phyloP scores from a whole-genome alignment of 2,329 filamentous ascomycete genomes.

The Ophiosphaerella herpotricha region DNA sequence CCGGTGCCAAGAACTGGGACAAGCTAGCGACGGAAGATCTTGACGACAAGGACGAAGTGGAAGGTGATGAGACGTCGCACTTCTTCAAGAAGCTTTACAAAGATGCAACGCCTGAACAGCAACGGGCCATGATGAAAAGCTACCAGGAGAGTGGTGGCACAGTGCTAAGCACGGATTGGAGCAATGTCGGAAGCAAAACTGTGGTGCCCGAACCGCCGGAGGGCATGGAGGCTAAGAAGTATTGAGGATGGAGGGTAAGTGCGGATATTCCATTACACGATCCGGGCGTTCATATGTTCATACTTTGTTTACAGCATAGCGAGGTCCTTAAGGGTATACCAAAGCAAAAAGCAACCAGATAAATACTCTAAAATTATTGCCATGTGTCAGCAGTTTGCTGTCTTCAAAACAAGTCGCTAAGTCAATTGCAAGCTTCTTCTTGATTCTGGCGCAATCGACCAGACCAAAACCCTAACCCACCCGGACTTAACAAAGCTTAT shows the following conservation, averaged over 20 bases:
- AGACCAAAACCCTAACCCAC: no score
- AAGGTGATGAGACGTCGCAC: conserved; percentile 68
- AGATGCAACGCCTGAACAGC: conserved; percentile 74
- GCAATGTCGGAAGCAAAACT: conserved; percentile 71
- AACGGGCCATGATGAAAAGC: conserved; percentile 96
- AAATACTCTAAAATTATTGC: no score
- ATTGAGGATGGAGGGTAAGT: conserved; percentile 9
- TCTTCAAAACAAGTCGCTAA: no score
- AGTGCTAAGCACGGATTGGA: conserved; percentile 88
- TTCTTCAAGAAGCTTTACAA: conserved; percentile 95
- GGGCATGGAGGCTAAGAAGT: conserved; percentile 77
- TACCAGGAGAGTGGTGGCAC: conserved; percentile 94
- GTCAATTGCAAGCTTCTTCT: no score
- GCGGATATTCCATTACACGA: neutral
- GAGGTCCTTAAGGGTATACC: no score
- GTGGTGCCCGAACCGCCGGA: conserved; percentile 77
- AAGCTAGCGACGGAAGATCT: conserved; percentile 63
- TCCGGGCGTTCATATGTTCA: neutral
- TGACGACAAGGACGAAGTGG: conserved; percentile 58
- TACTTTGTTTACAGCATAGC: neutral
- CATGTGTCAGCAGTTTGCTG: no score
- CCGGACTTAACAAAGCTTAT: no score
- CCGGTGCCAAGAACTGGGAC: conserved; percentile 91
- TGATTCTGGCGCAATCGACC: no score
- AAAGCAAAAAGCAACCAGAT: no score